Evolutionary conservation across 345 rosid genomes (phyloP).

Genomic region (Syzygium grande): DNA sequence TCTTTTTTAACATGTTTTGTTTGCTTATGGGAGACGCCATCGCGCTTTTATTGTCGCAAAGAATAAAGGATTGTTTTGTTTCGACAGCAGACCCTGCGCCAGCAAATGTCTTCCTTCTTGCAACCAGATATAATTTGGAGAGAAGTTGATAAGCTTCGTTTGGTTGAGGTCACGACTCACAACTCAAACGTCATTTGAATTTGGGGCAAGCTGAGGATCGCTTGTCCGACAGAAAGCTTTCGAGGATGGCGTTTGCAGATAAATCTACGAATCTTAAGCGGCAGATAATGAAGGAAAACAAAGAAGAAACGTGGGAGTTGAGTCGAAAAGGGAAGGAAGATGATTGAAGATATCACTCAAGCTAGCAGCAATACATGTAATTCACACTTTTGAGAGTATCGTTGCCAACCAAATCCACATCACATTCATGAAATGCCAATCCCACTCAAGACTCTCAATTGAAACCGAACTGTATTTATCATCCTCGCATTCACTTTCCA

Average conservation of each 20-base stretch:
- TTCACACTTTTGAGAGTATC: not conserved
- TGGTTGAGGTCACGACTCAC: not conserved
- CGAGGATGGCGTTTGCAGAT: not conserved
- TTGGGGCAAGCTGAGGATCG: not conserved
- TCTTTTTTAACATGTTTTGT: not conserved
- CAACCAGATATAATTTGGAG: not conserved
- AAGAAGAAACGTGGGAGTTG: not conserved
- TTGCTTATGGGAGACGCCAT: not conserved
- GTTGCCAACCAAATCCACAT: not conserved
- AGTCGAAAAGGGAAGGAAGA: not conserved
- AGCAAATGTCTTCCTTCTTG: not conserved
- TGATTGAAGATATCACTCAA: not conserved
- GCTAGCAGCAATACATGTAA: not conserved
- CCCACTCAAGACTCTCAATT: not conserved
- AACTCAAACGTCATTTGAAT: not conserved
- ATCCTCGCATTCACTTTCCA: not conserved
- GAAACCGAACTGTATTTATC: not conserved
- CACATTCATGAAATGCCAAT: not conserved
- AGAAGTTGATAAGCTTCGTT: not conserved
- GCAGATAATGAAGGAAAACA: not conserved
- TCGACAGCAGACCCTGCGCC: not conserved
- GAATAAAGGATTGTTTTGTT: not conserved
- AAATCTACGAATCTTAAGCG: not conserved
- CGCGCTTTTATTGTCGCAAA: not conserved
- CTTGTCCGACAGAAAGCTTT: not conserved